These are phyloP conservation scores for Prinsepia uniflora DNA, from an alignment of 306 rosid genomes.

Conservation along the genomic window DNA sequence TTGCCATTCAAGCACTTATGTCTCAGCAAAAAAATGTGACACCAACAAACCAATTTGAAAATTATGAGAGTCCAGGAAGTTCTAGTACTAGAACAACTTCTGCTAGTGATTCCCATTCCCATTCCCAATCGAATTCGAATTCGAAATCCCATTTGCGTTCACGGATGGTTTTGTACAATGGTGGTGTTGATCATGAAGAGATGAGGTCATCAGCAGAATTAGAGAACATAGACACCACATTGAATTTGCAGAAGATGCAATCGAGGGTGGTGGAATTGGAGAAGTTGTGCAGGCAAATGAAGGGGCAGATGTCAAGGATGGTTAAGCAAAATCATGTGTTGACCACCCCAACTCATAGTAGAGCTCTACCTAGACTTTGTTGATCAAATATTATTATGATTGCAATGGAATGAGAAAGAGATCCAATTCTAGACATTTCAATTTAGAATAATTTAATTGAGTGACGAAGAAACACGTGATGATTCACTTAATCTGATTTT, in stretches of 20 bases:
- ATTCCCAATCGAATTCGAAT: conserved; percentile 12
- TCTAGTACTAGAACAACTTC: background rate
- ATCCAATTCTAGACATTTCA: no score
- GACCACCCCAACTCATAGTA: conserved; percentile 35
- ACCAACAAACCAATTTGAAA: conserved; percentile 9
- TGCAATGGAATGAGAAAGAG: background rate
- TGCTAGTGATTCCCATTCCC: background rate
- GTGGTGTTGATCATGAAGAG: conserved; percentile 1
- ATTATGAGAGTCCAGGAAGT: background rate
- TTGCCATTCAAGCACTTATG: conserved; percentile 63
- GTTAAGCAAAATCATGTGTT: conserved; percentile 23
- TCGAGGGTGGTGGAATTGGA: conserved; percentile 63
- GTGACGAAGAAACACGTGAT: no score
- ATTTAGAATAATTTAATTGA: no score
- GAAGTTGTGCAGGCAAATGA: conserved; percentile 54
- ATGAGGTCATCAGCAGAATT: conserved; percentile 26
- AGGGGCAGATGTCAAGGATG: conserved; percentile 53
- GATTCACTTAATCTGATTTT: no score
- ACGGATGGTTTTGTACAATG: conserved; percentile 9
- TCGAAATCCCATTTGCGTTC: no score
- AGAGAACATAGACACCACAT: conserved; percentile 32
- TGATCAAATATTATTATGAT: conserved; percentile 20
- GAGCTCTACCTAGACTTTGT: conserved; percentile 51
- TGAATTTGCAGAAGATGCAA: conserved; percentile 51
- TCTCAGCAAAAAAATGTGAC: conserved; percentile 40